phyloP scores from a whole-genome alignment of 164 flowering plant genomes.

The Protea cynaroides region DNA sequence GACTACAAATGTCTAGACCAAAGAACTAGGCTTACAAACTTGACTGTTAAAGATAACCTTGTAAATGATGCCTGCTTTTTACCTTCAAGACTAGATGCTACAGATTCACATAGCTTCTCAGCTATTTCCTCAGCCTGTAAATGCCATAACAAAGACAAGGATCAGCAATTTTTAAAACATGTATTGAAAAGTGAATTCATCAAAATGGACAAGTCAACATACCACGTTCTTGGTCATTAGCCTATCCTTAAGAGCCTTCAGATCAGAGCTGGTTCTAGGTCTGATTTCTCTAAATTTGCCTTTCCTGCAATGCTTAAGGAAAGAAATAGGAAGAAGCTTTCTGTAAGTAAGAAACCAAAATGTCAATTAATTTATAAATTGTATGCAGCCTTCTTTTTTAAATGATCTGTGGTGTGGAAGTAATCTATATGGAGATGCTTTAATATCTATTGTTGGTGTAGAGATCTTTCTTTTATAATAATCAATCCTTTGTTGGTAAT shows the following conservation, averaged over 20 bases:
- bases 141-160: neutral
- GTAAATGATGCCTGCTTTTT: slow-evolving; percentile 61
- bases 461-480: no score
- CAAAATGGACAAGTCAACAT: slow-evolving; percentile 18
- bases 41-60: slow-evolving; percentile 68
- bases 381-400: no score
- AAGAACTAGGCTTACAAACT: slow-evolving; percentile 22
- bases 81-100: slow-evolving; percentile 62
- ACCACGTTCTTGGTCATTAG: slow-evolving; percentile 88
- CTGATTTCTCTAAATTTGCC: slow-evolving; percentile 62
- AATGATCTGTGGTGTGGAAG: no score
- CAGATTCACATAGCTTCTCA: slow-evolving; percentile 74
- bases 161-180: neutral
- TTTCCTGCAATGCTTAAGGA: slow-evolving; percentile 63
- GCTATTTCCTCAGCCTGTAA: slow-evolving; percentile 68
- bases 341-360: neutral
- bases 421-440: no score
- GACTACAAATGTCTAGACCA: neutral
- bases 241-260: slow-evolving; percentile 75
- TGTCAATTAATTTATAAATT: neutral
- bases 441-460: no score
- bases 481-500: no score
- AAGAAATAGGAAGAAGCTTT: neutral
- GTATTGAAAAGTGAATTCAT: neutral
- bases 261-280: slow-evolving; percentile 71